A percentile compares a stretch with the other conserved stretches of the same genome.
Conservation (phyloP, 1,284 basidiomycete genomes). For the Ustilago sp. region DNA sequence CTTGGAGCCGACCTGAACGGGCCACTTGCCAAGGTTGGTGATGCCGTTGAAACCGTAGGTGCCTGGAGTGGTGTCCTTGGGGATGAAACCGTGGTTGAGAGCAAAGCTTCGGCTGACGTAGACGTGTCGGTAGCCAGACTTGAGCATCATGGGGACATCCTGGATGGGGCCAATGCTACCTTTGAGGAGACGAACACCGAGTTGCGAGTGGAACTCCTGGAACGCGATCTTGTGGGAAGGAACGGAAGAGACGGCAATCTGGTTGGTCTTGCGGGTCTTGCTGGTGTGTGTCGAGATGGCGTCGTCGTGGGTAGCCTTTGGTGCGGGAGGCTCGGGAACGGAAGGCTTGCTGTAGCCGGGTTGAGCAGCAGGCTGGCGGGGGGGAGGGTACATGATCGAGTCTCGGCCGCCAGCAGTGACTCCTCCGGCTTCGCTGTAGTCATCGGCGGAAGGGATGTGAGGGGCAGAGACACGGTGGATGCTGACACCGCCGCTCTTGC, state of each 20-base stretch:
- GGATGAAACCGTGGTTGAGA: conserved; percentile 87
- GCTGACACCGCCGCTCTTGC: conserved; percentile 63
- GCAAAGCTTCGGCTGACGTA: conserved; percentile 97
- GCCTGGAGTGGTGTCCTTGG: conserved; percentile 77
- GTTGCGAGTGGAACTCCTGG: conserved; percentile 69
- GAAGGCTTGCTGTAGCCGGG: conserved; percentile 59
- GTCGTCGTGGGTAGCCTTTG: conserved; percentile 43
- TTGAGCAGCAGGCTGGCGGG: conserved; percentile 55
- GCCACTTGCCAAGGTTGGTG: conserved; percentile 72
- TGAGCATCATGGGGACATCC: conserved; percentile 82
- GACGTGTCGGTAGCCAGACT: conserved; percentile 91
- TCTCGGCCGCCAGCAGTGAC: conserved; percentile 67
- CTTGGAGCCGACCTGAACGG: conserved; percentile 72
- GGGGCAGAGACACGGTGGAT: conserved; percentile 65
- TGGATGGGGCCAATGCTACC: conserved; percentile 90
- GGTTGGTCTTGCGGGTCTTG: conserved; percentile 61
- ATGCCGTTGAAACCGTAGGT: conserved; percentile 83
- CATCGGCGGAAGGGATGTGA: conserved; percentile 62
- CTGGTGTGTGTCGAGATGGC: conserved; percentile 51
- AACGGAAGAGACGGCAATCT: conserved; percentile 41
- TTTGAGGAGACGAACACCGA: conserved; percentile 88
- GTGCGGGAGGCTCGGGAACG: conserved; percentile 47
- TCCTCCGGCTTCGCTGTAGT: conserved; percentile 65
- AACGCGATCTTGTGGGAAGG: conserved; percentile 68
- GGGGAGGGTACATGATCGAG: conserved; percentile 68